phyloP scores from a whole-genome alignment of 352 stramenopile genomes.

The Nothophytophthora sp. region DNA sequence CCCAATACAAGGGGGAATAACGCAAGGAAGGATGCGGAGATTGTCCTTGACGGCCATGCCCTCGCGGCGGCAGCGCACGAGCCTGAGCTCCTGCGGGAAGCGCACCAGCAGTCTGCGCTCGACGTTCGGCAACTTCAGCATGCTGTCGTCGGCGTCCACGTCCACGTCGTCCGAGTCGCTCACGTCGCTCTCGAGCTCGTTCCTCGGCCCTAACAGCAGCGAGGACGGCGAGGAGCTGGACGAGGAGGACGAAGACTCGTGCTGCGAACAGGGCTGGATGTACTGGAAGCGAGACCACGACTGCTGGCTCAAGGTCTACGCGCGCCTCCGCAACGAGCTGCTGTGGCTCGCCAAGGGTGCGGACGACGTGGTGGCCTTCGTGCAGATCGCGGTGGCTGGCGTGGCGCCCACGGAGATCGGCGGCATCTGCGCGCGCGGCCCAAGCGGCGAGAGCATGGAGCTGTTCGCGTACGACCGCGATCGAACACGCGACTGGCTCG shows the following conservation, averaged over 20 bases:
- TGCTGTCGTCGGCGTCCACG: conserved; percentile 28
- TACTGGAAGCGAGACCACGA: conserved; percentile 69
- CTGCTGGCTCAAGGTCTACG: conserved; percentile 82
- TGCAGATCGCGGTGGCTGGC: conserved; percentile 67
- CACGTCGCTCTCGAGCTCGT: conserved; percentile 48
- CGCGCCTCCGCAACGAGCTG: conserved; percentile 64
- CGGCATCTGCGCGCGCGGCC: conserved; percentile 47
- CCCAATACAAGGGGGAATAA: neutral
- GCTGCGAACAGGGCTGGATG: conserved; percentile 61
- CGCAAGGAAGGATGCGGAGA: conserved; percentile 19
- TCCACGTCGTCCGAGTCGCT: conserved; percentile 25
- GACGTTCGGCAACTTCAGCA: conserved; percentile 35
- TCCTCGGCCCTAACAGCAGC: conserved; percentile 41
- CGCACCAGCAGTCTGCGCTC: conserved; percentile 24
- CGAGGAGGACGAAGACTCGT: conserved; percentile 17
- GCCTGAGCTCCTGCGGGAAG: conserved; percentile 18
- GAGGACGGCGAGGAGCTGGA: conserved; percentile 27
- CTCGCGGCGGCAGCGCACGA: conserved; percentile 23
- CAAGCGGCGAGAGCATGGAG: conserved; percentile 71
- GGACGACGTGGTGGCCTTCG: conserved; percentile 39
- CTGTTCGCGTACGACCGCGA: conserved; percentile 71
- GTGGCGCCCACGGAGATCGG: conserved; percentile 51
- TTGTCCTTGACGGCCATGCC: conserved; percentile 37
- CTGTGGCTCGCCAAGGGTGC: conserved; percentile 65
- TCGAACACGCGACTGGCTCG: conserved; percentile 53